Evolutionary conservation across 2,329 filamentous ascomycete genomes (phyloP), one percentile per base, ranked within the genome.

Genomic region (Chaetomiaceae sp.): DNA sequence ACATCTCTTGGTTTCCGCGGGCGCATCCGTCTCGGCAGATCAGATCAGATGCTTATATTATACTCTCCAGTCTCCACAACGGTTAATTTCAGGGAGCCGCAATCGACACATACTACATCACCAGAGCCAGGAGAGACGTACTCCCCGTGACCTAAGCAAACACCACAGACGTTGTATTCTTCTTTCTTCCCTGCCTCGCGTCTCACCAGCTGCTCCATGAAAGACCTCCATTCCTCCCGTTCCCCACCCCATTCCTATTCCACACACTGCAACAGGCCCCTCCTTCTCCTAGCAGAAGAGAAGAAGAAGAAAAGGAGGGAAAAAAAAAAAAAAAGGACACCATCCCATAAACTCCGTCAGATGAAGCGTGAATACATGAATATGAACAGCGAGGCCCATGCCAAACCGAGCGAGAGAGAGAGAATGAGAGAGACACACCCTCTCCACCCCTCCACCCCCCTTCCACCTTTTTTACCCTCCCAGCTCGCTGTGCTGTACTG

Each of bases 321-420:
- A 9, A 34, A 44, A 30, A 36, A 25, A 44, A 9, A 48, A 23
- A 37, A 38, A 50, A 45, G 30, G 46, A 48, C 47, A 37, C 45
- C 47, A 21, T 33, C 40, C 40, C 36, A 25, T 16, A 40, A 54
- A 56, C 51, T 51, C 51, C 51, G 13, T 41, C 51, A 44, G 20
- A 54, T 54, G 47, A 56, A 56, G 43, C 34, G 27, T 34, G 37
- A 40, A 21, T 40, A 46, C 33, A 47, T 42, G 27, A 37, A 37
- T 9, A 27, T 27, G 21, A 37, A 20, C 6, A 32, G 25, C 11
- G 30, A n/a, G n/a, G n/a, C n/a, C n/a, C n/a, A n/a, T n/a, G n/a
- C n/a, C n/a, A n/a, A n/a, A n/a, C n/a, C n/a, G n/a, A n/a, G n/a
- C n/a, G n/a, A n/a, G n/a, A n/a, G n/a, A n/a, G n/a, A n/a, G n/a